Evolutionary conservation across 1,284 basidiomycete species (phyloP).

Genomic region (Trichosporon ovoides): DNA sequence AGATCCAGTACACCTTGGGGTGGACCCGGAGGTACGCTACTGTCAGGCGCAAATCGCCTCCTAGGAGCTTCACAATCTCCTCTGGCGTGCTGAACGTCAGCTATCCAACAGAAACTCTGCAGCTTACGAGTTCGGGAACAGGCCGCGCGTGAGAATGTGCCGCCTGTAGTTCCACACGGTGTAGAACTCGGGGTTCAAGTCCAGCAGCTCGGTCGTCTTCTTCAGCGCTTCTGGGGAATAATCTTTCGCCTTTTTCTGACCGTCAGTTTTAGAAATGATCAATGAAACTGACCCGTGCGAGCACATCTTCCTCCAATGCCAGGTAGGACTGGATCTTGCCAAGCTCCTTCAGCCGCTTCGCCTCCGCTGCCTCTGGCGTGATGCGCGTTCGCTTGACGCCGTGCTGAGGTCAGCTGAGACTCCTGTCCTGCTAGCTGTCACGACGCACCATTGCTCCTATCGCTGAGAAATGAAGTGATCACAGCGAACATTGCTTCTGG

Average conservation of each 20-base stretch:
- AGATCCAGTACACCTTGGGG: slow-evolving; percentile 94
- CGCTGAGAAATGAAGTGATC: neutral
- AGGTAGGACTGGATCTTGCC: slow-evolving; percentile 71
- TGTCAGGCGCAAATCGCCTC: slow-evolving; percentile 72
- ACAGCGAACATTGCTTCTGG: neutral
- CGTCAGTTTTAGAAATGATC: neutral
- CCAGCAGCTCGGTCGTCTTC: slow-evolving; percentile 66
- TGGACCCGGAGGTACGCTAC: slow-evolving; percentile 69
- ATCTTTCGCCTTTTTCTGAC: slow-evolving; percentile 62
- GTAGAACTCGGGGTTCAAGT: slow-evolving; percentile 82
- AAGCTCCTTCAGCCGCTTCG: slow-evolving; percentile 63
- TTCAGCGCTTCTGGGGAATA: slow-evolving; percentile 65
- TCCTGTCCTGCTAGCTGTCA: neutral
- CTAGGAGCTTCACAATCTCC: slow-evolving; percentile 61
- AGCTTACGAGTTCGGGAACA: slow-evolving; percentile 63
- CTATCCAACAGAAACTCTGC: neutral
- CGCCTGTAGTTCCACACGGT: slow-evolving; percentile 89
- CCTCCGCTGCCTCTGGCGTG: slow-evolving; percentile 60
- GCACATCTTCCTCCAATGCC: slow-evolving; percentile 59
- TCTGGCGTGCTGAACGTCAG: slow-evolving; percentile 49
- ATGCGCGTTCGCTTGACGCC: slow-evolving; percentile 66
- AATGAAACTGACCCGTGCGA: slow-evolving; percentile 59
- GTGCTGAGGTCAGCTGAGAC: slow-evolving; percentile 53
- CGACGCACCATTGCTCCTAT: slow-evolving; percentile 10
- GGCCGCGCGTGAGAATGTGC: slow-evolving; percentile 66